These are phyloP conservation scores for Cladophialophora exuberans DNA, from an alignment of 2,329 filamentous ascomycete genomes.

Conservation along the genomic window DNA sequence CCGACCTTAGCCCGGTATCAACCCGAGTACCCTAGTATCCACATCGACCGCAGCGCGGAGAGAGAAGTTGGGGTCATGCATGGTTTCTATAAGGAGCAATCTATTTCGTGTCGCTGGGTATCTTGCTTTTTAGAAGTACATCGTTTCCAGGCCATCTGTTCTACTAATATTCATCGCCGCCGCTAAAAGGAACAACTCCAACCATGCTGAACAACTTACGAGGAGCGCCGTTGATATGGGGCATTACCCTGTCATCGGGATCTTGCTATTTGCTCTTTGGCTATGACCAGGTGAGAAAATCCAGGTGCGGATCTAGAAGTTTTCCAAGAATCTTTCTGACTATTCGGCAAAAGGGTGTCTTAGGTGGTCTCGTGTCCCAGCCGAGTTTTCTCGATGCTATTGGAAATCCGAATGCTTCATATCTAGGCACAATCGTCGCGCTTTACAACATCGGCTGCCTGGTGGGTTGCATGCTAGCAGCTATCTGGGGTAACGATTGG, in stretches of 20 bases:
- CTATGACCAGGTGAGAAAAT: constrained; percentile 31
- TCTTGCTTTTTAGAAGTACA: background rate
- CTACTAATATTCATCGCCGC: background rate
- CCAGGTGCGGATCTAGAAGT: no score
- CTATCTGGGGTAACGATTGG: constrained; percentile 40
- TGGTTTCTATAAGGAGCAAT: background rate
- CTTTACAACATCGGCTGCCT: constrained; percentile 52
- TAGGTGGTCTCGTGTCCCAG: constrained; percentile 57
- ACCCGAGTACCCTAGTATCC: no score
- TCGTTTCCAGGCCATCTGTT: background rate
- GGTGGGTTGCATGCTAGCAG: constrained; percentile 41
- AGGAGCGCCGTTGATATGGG: constrained; percentile 10
- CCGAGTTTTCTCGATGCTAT: constrained; percentile 45
- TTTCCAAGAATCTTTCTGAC: no score
- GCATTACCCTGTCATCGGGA: constrained; percentile 21
- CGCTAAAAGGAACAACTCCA: background rate
- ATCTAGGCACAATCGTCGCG: constrained; percentile 52
- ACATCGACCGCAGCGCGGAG: no score
- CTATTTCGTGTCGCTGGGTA: background rate
- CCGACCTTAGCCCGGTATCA: no score
- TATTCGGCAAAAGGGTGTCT: no score
- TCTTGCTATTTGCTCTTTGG: constrained; percentile 35
- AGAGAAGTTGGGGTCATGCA: background rate
- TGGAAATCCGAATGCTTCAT: constrained; percentile 42
- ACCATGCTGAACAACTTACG: constrained; percentile 10